Conservation (phyloP, 192 early-diverging fungal genomes). For the Mortierella antarctica region DNA sequence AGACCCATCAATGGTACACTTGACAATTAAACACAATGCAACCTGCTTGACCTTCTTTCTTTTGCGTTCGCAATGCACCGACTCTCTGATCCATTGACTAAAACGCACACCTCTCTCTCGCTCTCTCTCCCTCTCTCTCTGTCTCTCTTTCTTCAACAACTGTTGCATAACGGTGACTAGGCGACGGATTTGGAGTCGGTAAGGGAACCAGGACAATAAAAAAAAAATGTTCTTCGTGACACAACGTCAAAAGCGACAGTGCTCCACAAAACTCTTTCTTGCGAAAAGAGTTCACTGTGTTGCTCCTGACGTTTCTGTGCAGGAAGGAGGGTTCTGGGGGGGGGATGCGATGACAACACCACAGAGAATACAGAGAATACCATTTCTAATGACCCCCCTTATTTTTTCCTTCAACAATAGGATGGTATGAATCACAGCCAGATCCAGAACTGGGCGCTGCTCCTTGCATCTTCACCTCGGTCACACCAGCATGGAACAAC, state of each 20-base stretch:
- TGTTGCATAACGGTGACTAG: conserved; percentile 29
- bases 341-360: too few species aligned
- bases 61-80: not conserved
- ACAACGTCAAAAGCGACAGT: too few species aligned
- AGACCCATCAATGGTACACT: conserved; percentile 74
- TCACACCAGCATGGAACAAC: conserved; percentile 87
- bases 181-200: conserved; percentile 85
- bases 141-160: not conserved
- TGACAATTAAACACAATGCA: too few species aligned
- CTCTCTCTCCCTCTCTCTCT: not conserved
- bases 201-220: conserved; percentile 25
- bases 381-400: not conserved
- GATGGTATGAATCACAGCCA: conserved; percentile 74
- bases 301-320: too few species aligned
- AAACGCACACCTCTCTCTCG: not conserved
- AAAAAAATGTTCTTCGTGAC: too few species aligned
- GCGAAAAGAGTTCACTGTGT: too few species aligned
- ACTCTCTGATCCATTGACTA: not conserved
- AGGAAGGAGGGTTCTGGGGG: too few species aligned
- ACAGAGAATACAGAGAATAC: not conserved
- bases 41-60: too few species aligned
- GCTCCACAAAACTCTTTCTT: too few species aligned
- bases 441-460: conserved; percentile 56
- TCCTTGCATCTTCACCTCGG: conserved; percentile 84
- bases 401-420: conserved; percentile 11